Evolutionary conservation across 2,329 filamentous ascomycete genomes (phyloP).

Genomic region (Ceratocystis diversiconidia): DNA sequence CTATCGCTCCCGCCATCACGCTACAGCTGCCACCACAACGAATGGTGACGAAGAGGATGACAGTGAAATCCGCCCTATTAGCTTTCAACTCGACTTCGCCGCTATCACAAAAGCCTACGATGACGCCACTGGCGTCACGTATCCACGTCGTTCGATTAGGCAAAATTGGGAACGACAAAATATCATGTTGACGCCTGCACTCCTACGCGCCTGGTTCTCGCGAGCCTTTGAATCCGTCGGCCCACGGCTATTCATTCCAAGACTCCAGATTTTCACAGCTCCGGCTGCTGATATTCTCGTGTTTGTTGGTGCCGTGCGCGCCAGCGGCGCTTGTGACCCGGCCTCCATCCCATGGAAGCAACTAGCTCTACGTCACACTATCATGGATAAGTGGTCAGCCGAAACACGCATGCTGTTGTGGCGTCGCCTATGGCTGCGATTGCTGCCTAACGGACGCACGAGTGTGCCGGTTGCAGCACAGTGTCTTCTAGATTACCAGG

Average conservation of each 20-base stretch:
- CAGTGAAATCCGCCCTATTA: not conserved
- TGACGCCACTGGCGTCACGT: not conserved
- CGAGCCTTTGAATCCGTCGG: slow-evolving; percentile 14
- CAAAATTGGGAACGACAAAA: slow-evolving; percentile 4
- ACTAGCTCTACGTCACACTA: slow-evolving; percentile 2
- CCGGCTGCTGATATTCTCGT: not conserved
- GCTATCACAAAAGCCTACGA: not conserved
- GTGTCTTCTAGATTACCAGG: slow-evolving; percentile 14
- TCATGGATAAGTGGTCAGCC: slow-evolving; percentile 7
- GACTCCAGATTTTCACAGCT: slow-evolving; percentile 7
- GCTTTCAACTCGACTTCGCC: not conserved
- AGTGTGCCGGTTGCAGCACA: slow-evolving; percentile 12
- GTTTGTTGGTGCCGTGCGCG: slow-evolving; percentile 13
- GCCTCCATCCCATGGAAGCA: slow-evolving; percentile 11
- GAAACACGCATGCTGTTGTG: slow-evolving; percentile 14
- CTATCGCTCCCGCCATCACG: no score
- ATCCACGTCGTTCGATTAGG: not conserved
- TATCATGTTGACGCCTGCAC: slow-evolving; percentile 11
- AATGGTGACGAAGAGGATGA: not conserved
- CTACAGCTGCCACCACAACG: not conserved
- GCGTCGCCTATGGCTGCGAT: slow-evolving; percentile 10
- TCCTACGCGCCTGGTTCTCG: slow-evolving; percentile 13
- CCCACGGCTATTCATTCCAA: slow-evolving; percentile 9
- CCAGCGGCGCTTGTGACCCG: slow-evolving; percentile 7
- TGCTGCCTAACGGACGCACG: slow-evolving; percentile 5